Evolutionary conservation across 2,329 filamentous ascomycete species (phyloP), one percentile per base, ranked within the genome.

Genomic region (Penicillium sp.): DNA sequence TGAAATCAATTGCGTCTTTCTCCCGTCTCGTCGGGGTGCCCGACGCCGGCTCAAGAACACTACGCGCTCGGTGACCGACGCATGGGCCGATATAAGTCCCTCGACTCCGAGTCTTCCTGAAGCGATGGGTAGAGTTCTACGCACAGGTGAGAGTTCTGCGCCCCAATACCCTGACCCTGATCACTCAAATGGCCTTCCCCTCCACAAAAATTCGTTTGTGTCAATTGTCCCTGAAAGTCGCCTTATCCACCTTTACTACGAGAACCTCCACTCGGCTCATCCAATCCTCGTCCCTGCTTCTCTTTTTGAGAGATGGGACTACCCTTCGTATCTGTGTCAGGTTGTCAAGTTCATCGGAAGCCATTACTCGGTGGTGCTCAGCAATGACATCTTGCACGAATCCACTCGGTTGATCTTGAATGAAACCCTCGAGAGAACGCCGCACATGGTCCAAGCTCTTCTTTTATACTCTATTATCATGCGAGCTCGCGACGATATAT

Each of bases 191-290:
- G 33, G 18, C 18, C 33, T 37, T 14, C 18, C 33, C n/a, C 14
- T 43, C 33, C 1, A 20, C n/a, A 14, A 8, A 45, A 12, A 11
- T 23, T 25, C 22, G 51, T 44, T 1, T 33, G 27, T 18, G 41
- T 48, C 33, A 18, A 53, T 53, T 48, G 51, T 51, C 8, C 56
- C 58, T 0, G 66, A 69, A 40, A 60, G 70, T 22, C 67, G 66
- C 1, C 53, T 79, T 20, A 69, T 76, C 6, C 70, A 75, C 50
- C 68, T 80, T 14, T 84, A 75, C 70, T 84, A 82, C 57, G 73
- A 75, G 45, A 71, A 78, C 58, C 82, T 82, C 60, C 75, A 79
- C 63, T 67, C 72, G 0, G 74, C 75, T n/a, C 81, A 84, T 69
- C 81, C 81, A 0, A 80, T 83, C 55, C 68, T 81, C 33, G 70